Evolutionary conservation across 2,329 filamentous ascomycete genomes (phyloP), one percentile per base, ranked within the genome.

Genomic region (Cordyceps cicadae): DNA sequence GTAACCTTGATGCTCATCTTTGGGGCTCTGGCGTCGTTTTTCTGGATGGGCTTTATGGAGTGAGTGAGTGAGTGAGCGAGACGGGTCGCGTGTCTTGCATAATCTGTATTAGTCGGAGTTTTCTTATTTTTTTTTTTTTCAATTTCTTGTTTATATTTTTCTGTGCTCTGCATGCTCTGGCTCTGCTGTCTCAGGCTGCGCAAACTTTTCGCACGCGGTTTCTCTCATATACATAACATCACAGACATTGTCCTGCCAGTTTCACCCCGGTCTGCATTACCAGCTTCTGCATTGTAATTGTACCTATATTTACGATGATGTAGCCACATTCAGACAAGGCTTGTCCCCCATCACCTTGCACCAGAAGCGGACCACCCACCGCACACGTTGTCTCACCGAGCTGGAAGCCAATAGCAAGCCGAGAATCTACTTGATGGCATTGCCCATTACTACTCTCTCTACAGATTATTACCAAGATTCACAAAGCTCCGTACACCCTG

Each of bases 11-110:
- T 81, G 2, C 64, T 81, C 3, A 66, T 80, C 24, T 71, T 74
- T 0, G 70, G 74, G 19, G 72, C 74, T 1, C 56, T 78, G 2
- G 74, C 74, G 17, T 75, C 75, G 5, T 81, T 80, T 69, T 71
- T 74, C 34, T 83, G 80, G 80, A 81, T 82, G 78, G 77, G 76
- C 61, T 60, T 63, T n/a, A 67, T 70, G 60, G 69, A 71, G 12
- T 61, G 5, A 54, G 29, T 15, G 21, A 29, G 21, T 59, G 69
- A 71, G 12, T 61, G 5, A 54, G 29, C 8, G 21, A 29, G 21
- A 32, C 21, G 21, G 12, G 14, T n/a, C n/a, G 15, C 19, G 19
- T 54, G 7, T 34, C 32, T 34, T 2, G 6, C 6, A 34, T 2
- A n/a, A n/a, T n/a, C n/a, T n/a, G 7, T 29, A 50, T 43, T 29